Percentiles rank a stretch among this genome's conserved stretches.
Evolutionary conservation across 495 filamentous ascomycete species (phyloP).

Genomic region (Choiromyces venosus): DNA sequence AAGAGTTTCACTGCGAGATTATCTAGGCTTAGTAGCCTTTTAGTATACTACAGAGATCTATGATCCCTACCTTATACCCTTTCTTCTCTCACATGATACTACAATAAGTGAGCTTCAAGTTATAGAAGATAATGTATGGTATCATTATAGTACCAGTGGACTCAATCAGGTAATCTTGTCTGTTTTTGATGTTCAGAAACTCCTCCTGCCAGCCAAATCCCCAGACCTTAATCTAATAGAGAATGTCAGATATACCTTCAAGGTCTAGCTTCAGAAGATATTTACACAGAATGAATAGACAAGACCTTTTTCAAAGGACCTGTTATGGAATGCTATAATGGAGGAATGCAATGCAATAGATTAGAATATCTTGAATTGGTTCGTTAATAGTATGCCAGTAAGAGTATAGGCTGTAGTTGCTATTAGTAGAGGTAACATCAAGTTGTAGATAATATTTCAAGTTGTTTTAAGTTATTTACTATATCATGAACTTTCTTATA

Average conservation of each 20-base stretch:
- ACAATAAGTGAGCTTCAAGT: neutral
- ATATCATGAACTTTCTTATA: too few relatives aligned
- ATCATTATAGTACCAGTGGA: neutral
- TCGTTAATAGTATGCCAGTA: slow-evolving; percentile 10
- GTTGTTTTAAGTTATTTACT: neutral
- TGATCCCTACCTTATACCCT: slow-evolving; percentile 7
- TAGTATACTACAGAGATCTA: slow-evolving; percentile 15
- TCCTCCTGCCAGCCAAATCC: slow-evolving; percentile 13
- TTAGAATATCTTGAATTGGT: neutral
- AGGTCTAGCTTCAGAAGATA: slow-evolving; percentile 4
- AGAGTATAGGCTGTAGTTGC: too few relatives aligned
- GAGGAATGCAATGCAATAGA: slow-evolving; percentile 19
- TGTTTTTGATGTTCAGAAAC: slow-evolving; percentile 7
- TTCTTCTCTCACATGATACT: neutral
- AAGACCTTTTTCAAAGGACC: slow-evolving; percentile 8
- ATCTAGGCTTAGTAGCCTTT: slow-evolving; percentile 4
- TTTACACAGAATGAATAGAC: slow-evolving; percentile 4
- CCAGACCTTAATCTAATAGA: slow-evolving; percentile 17
- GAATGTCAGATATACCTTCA: too few relatives aligned
- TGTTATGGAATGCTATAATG: slow-evolving; percentile 4
- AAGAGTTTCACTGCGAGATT: neutral
- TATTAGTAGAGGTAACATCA: slow-evolving; percentile 4
- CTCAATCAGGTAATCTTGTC: neutral
- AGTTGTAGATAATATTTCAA: slow-evolving; percentile 8
- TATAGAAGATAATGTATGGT: slow-evolving; percentile 10